A percentile compares a stretch with the other conserved stretches of the same genome.
These are phyloP conservation scores for Ogataea ganodermae DNA, from an alignment of 805 yeast genomes.

Conservation along the genomic window DNA sequence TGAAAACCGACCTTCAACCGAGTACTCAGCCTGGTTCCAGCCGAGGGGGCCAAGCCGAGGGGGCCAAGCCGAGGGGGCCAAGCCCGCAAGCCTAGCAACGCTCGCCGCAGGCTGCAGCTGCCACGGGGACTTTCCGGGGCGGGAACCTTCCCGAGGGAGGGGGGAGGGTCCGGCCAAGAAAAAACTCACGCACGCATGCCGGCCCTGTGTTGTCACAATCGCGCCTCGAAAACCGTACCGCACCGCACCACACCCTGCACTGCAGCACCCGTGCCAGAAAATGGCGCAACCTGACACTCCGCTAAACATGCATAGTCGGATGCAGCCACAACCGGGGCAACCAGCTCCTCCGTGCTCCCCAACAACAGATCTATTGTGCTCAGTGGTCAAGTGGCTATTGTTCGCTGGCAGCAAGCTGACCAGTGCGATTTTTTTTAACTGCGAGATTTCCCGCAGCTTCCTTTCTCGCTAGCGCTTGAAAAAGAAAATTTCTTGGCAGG, in stretches of 20 bases:
- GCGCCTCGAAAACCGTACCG: constrained; percentile 7
- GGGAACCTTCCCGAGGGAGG: constrained; percentile 2
- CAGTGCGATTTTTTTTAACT: constrained; percentile 1
- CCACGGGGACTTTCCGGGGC: constrained; percentile 3
- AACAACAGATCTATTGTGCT: background rate
- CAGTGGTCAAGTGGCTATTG: background rate
- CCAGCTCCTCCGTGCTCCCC: constrained; percentile 1
- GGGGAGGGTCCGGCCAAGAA: constrained; percentile 8
- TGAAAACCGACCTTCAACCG: constrained; percentile 1
- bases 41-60: constrained; percentile 3
- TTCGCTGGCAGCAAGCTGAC: background rate
- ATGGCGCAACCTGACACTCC: constrained; percentile 9
- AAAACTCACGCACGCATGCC: constrained; percentile 2
- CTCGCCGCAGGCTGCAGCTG: background rate
- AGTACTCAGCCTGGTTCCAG: background rate
- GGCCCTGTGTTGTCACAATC: constrained; percentile 1
- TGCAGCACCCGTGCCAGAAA: constrained; percentile 1
- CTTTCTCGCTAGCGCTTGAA: constrained; percentile 2
- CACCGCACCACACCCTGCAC: background rate
- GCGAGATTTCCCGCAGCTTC: constrained; percentile 8
- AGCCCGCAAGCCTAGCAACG: background rate
- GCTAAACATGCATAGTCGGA: constrained; percentile 4
- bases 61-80: background rate
- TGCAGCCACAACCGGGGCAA: background rate
- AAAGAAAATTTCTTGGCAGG: constrained; percentile 12